phyloP scores from a whole-genome alignment of 1,139 yeast species.

The Geotrichum carabidarum region DNA sequence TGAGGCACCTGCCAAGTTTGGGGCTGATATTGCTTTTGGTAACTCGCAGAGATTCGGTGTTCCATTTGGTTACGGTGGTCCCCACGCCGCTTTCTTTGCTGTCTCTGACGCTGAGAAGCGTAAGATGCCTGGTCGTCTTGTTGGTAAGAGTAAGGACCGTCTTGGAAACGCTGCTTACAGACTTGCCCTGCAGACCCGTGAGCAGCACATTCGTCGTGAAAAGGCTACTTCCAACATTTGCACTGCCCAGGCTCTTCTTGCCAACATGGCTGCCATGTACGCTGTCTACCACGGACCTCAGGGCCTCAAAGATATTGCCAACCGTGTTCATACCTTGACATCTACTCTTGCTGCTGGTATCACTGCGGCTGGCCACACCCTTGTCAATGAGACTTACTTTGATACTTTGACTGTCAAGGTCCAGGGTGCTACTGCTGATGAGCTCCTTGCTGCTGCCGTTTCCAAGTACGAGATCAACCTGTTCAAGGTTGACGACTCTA shows the following conservation, averaged over 20 bases:
- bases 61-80: constrained; percentile 97
- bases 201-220: constrained; percentile 95
- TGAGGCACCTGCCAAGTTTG: constrained; percentile 76
- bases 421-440: constrained; percentile 48
- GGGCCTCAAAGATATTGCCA: constrained; percentile 78
- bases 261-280: constrained; percentile 92
- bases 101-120: constrained; percentile 73
- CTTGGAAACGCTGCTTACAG: constrained; percentile 83
- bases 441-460: constrained; percentile 54
- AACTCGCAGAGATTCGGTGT: constrained; percentile 95
- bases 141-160: constrained; percentile 89
- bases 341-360: constrained; percentile 40
- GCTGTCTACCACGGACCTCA: constrained; percentile 95
- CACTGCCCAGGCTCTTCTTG: constrained; percentile 94
- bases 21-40: constrained; percentile 92
- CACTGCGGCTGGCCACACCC: constrained; percentile 42
- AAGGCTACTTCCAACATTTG: constrained; percentile 97
- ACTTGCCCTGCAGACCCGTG: constrained; percentile 93
- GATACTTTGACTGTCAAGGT: constrained; percentile 78
- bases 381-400: constrained; percentile 66
- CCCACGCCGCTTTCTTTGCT: constrained; percentile 96
- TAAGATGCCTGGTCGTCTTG: constrained; percentile 93
- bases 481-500: constrained; percentile 57
- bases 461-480: constrained; percentile 63
- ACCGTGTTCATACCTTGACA: constrained; percentile 71